Evolutionary conservation across 2,329 filamentous ascomycete species (phyloP).

Genomic region (Cladophialophora bantiana): DNA sequence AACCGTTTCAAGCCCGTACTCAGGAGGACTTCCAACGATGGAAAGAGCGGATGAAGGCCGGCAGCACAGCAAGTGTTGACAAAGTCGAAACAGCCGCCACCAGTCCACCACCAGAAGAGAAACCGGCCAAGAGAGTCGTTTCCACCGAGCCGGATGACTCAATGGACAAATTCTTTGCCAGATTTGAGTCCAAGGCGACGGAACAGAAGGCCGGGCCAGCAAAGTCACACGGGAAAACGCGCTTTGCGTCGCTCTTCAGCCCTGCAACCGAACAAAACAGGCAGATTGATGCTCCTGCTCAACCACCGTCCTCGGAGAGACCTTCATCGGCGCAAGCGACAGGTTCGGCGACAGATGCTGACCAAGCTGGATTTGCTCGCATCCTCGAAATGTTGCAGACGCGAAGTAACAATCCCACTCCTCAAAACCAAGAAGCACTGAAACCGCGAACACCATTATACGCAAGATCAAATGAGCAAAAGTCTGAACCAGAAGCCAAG

Average conservation of each 20-base stretch:
- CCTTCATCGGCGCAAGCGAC: constrained; percentile 43
- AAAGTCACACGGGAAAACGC: constrained; percentile 74
- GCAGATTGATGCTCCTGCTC: constrained; percentile 39
- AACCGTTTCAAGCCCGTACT: constrained; percentile 68
- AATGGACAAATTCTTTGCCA: constrained; percentile 42
- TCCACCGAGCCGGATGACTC: constrained; percentile 36
- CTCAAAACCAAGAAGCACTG: constrained; percentile 46
- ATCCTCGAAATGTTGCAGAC: constrained; percentile 81
- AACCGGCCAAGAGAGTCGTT: constrained; percentile 38
- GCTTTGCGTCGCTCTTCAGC: constrained; percentile 83
- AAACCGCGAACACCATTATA: constrained; percentile 46
- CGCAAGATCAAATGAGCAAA: constrained; percentile 47
- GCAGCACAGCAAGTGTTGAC: constrained; percentile 41
- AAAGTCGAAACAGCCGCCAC: constrained; percentile 40
- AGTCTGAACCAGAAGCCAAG: constrained; percentile 33
- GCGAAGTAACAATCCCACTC: constrained; percentile 54
- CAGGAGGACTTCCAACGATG: constrained; percentile 93
- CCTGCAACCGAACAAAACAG: constrained; percentile 48
- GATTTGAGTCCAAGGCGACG: constrained; percentile 37
- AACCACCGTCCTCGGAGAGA: constrained; percentile 44
- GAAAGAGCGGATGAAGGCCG: constrained; percentile 88
- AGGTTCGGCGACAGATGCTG: constrained; percentile 61
- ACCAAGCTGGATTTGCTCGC: constrained; percentile 85
- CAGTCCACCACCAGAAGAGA: constrained; percentile 45
- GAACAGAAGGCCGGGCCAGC: constrained; percentile 54